phyloP scores from a whole-genome alignment of 495 filamentous ascomycete species.

The Penicillium subrubescens region DNA sequence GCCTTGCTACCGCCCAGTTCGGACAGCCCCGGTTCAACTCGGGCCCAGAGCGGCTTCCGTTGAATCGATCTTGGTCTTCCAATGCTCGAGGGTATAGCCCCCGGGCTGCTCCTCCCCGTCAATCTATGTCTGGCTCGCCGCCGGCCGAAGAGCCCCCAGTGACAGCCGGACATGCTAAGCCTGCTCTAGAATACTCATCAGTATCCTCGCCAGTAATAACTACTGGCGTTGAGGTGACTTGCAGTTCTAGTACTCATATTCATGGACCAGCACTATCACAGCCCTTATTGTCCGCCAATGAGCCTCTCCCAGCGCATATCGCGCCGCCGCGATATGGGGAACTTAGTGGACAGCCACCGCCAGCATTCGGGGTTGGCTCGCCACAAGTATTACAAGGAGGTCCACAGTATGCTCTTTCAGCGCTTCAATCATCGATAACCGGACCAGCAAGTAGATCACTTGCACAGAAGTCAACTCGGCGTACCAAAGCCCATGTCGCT shows the following conservation, averaged over 20 bases:
- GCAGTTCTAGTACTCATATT: conserved; percentile 28
- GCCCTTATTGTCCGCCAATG: conserved; percentile 19
- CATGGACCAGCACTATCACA: conserved; percentile 3
- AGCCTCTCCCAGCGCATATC: conserved; percentile 30
- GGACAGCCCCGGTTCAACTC: conserved; percentile 44
- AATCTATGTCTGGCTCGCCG: conserved; percentile 85
- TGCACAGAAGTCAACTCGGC: conserved; percentile 68
- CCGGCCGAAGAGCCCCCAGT: conserved; percentile 63
- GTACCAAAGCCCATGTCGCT: conserved; percentile 93
- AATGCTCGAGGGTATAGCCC: conserved; percentile 68
- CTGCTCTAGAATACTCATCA: conserved; percentile 44
- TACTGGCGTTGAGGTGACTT: conserved; percentile 29
- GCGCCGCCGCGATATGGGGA: conserved; percentile 29
- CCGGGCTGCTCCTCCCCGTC: conserved; percentile 69
- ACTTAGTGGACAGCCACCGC: conserved; percentile 37
- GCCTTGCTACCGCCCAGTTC: conserved; percentile 45
- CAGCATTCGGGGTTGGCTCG: conserved; percentile 25
- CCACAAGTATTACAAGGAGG: conserved; percentile 30
- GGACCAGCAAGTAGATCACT: conserved; percentile 35
- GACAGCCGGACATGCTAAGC: conserved; percentile 56
- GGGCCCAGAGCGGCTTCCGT: conserved; percentile 67
- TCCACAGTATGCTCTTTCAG: conserved; percentile 32
- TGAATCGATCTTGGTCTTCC: conserved; percentile 69
- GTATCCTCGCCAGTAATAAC: conserved; percentile 40
- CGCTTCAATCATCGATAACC: conserved; percentile 27